Evolutionary conservation across 75 land plant genomes (phyloP).

Genomic region (Cryptomeria japonica): DNA sequence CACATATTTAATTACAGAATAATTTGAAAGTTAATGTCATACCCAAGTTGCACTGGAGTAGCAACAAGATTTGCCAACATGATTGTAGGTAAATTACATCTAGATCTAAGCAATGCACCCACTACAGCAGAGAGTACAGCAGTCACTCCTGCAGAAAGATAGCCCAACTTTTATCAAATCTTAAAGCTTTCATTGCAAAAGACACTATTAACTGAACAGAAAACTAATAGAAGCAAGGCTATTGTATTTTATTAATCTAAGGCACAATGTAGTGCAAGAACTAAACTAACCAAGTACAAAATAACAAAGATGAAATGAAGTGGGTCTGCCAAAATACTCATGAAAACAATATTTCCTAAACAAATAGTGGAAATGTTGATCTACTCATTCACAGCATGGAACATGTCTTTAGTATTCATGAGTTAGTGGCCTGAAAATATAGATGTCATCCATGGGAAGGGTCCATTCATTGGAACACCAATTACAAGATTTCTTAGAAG

Average conservation of each 20-base stretch:
- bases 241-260: not conserved
- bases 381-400: not conserved
- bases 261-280: not conserved
- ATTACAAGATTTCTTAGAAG: not conserved
- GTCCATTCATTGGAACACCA: not conserved
- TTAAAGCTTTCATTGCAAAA: not conserved
- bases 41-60: constrained; percentile 90
- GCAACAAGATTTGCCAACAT: constrained; percentile 91
- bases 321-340: not conserved
- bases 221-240: not conserved
- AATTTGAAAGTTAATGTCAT: constrained; percentile 5
- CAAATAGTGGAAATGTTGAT: not conserved
- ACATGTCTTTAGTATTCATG: not conserved
- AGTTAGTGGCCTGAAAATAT: not conserved
- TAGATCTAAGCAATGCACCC: constrained; percentile 59
- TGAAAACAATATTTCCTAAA: not conserved
- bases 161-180: not conserved
- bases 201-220: not conserved
- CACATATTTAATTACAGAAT: not conserved
- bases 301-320: not conserved
- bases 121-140: constrained; percentile 79
- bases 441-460: not conserved
- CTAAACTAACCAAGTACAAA: not conserved
- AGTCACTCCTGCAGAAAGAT: constrained; percentile 58
- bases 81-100: constrained; percentile 76